Conservation (phyloP, 75 land plant species). For the Selaginella tamariscina region DNA sequence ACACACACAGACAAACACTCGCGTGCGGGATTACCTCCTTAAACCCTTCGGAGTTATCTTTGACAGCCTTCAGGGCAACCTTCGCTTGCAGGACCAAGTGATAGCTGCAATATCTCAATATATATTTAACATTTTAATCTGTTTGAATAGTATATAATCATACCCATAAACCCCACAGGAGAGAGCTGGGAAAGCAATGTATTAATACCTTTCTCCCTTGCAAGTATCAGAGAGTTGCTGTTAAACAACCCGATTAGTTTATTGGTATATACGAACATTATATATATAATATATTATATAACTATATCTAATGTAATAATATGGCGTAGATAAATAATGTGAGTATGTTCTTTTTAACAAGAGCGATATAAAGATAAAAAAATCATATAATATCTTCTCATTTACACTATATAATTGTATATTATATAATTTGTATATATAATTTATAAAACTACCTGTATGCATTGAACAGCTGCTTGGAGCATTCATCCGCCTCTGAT, state of each 20-base stretch:
- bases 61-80: slow-evolving; percentile 41
- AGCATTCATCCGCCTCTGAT: slow-evolving; percentile 23
- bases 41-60: slow-evolving; percentile 26
- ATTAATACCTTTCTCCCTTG: slow-evolving; percentile 50
- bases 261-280: too few species aligned
- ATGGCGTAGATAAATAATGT: too few species aligned
- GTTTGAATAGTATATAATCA: slow-evolving; percentile 12
- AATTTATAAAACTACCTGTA: too few species aligned
- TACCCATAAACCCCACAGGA: slow-evolving; percentile 86
- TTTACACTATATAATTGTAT: too few species aligned
- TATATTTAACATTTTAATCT: neutral
- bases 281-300: too few species aligned
- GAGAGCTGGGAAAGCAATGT: slow-evolving; percentile 90
- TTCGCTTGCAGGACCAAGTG: slow-evolving; percentile 50
- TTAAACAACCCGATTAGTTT: too few species aligned
- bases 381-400: too few species aligned
- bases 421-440: too few species aligned
- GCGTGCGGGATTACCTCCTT: slow-evolving; percentile 46
- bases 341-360: slow-evolving; percentile 50
- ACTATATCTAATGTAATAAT: too few species aligned
- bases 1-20: too few species aligned
- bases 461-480: slow-evolving; percentile 36
- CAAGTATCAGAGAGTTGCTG: slow-evolving; percentile 54
- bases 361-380: slow-evolving; percentile 31
- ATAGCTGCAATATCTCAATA: slow-evolving; percentile 43